A percentile compares a stretch with the other conserved stretches of the same genome.
Evolutionary conservation across 495 filamentous ascomycete genomes (phyloP).

Genomic region (Penicillium canescens): DNA sequence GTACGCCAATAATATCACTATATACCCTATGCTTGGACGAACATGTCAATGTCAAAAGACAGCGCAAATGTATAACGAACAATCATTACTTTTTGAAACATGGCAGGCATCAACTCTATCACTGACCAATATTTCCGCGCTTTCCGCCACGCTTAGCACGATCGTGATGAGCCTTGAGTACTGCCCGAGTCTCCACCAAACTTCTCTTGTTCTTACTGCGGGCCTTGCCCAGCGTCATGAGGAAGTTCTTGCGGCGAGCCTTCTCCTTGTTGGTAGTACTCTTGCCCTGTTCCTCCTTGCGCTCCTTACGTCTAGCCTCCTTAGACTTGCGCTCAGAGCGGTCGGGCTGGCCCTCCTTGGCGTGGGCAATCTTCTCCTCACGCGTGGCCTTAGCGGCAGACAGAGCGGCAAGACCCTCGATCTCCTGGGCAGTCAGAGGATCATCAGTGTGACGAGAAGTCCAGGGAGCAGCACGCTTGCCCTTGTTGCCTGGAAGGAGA

Average conservation of each 20-base stretch:
- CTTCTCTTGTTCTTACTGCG: slow-evolving; percentile 90
- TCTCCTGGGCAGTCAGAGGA: slow-evolving; percentile 80
- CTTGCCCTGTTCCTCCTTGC: slow-evolving; percentile 85
- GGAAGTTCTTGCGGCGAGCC: slow-evolving; percentile 90
- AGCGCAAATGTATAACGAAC: slow-evolving; percentile 1
- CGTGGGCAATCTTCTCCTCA: slow-evolving; percentile 78
- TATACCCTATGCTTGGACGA: not conserved
- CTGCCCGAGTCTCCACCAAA: slow-evolving; percentile 75
- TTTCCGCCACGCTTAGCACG: slow-evolving; percentile 81
- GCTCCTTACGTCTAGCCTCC: slow-evolving; percentile 75
- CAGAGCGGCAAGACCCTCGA: slow-evolving; percentile 69
- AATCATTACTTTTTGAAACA: slow-evolving; percentile 5
- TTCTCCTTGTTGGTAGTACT: slow-evolving; percentile 98
- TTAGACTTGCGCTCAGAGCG: slow-evolving; percentile 78
- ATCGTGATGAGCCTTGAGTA: slow-evolving; percentile 79
- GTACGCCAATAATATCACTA: not conserved
- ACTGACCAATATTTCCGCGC: slow-evolving; percentile 64
- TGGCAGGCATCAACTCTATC: not conserved
- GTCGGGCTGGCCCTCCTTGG: slow-evolving; percentile 71
- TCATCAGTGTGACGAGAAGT: slow-evolving; percentile 72
- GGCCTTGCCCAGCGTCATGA: slow-evolving; percentile 97
- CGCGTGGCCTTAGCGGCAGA: slow-evolving; percentile 72
- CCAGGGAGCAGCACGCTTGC: slow-evolving; percentile 38
- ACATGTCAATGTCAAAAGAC: not conserved
- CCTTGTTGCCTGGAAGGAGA: slow-evolving; percentile 45